Conservation (phyloP, 1,284 basidiomycete species). For the Serendipita sp. region DNA sequence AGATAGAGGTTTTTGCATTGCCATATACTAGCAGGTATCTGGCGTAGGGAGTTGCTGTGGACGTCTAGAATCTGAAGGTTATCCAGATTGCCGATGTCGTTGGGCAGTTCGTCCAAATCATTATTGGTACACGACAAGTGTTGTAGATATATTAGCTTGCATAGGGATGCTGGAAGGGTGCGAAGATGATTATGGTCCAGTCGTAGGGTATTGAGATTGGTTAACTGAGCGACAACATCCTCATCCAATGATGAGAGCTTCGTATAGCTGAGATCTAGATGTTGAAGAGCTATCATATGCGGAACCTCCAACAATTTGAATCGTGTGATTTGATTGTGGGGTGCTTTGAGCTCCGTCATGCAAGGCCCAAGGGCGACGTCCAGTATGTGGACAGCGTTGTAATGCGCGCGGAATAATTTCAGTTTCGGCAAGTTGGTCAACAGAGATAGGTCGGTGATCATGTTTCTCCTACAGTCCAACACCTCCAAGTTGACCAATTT, state of each 20-base stretch:
- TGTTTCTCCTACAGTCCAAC: conserved; percentile 76
- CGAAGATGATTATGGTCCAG: conserved; percentile 84
- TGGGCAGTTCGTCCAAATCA: conserved; percentile 64
- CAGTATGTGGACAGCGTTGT: conserved; percentile 69
- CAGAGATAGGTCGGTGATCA: conserved; percentile 58
- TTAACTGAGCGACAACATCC: conserved; percentile 53
- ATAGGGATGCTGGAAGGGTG: conserved; percentile 69
- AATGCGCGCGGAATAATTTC: conserved; percentile 56
- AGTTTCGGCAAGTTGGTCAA: conserved; percentile 60
- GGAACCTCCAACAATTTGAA: conserved; percentile 53
- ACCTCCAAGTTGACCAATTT: conserved; percentile 49
- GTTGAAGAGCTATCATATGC: conserved; percentile 45
- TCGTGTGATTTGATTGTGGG: conserved; percentile 72
- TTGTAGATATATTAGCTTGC: conserved; percentile 56
- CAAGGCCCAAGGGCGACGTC: conserved; percentile 59
- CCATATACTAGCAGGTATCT: conserved; percentile 73
- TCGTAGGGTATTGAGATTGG: conserved; percentile 56
- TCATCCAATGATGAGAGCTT: conserved; percentile 81
- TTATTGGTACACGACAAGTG: conserved; percentile 84
- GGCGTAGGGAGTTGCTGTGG: conserved; percentile 82
- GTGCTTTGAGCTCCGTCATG: conserved; percentile 49
- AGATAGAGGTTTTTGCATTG: conserved; percentile 58
- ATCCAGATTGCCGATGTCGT: conserved; percentile 63
- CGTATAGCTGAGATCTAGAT: conserved; percentile 79
- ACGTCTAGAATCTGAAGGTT: conserved; percentile 70